Evolutionary conservation across 164 flowering plant genomes (phyloP).

Genomic region (Houttuynia cordata): DNA sequence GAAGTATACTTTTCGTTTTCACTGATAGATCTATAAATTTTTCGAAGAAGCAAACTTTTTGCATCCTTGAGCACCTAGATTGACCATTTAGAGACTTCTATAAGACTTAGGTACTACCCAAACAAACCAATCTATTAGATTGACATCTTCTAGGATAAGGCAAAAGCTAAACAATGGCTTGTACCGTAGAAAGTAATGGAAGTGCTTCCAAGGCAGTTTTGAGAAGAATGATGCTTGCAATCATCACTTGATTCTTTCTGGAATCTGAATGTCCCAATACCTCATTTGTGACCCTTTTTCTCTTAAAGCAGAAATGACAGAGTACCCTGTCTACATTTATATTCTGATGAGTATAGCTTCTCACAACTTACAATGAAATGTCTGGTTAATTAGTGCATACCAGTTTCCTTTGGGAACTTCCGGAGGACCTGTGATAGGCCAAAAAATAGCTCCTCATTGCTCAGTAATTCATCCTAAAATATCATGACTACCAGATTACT

Average conservation of each 20-base stretch:
- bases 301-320: slow-evolving; percentile 98
- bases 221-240: slow-evolving; percentile 90
- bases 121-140: too few species aligned
- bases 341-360: not conserved
- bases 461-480: slow-evolving; percentile 92
- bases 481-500: not conserved
- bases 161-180: not conserved
- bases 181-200: slow-evolving; percentile 82
- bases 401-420: slow-evolving; percentile 97
- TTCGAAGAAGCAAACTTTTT: slow-evolving; percentile 69
- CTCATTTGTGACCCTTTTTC: slow-evolving; percentile 66
- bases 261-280: slow-evolving; percentile 46
- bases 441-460: slow-evolving; percentile 93
- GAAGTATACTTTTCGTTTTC: slow-evolving; percentile 68
- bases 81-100: not conserved
- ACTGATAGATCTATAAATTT: slow-evolving; percentile 71
- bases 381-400: slow-evolving; percentile 19
- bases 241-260: slow-evolving; percentile 66
- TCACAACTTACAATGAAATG: not conserved
- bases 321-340: slow-evolving; percentile 74
- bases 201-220: slow-evolving; percentile 92
- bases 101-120: not conserved
- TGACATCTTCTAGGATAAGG: not conserved
- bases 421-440: slow-evolving; percentile 88
- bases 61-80: slow-evolving; percentile 90